These are phyloP conservation scores for Trametes elegans DNA, from an alignment of 768 basidiomycete species.

Conservation along the genomic window DNA sequence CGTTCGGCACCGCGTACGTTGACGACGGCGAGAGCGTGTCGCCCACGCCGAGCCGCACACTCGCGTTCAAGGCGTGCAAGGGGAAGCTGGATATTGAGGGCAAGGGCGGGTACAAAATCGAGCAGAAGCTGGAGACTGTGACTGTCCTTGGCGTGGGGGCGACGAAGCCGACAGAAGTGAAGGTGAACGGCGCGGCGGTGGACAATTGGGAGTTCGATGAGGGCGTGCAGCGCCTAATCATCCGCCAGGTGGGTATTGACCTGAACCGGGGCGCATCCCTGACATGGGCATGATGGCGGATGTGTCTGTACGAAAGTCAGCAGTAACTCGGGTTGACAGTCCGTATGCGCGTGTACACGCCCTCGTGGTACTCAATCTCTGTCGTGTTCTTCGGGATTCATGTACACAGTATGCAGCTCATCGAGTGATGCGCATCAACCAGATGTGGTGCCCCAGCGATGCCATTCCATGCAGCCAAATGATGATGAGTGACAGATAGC, in stretches of 20 bases:
- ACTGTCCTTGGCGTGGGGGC: constrained; percentile 52
- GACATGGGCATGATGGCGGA: constrained; percentile 36
- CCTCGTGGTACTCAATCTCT: no score
- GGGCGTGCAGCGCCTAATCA: constrained; percentile 41
- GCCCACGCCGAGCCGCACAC: constrained; percentile 49
- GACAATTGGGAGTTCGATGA: constrained; percentile 40
- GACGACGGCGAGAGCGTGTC: constrained; percentile 69
- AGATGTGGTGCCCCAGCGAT: no score
- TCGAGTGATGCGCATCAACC: no score
- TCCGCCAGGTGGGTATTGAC: constrained; percentile 38
- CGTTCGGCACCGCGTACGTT: constrained; percentile 60
- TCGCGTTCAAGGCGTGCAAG: constrained; percentile 42
- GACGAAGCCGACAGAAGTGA: constrained; percentile 39
- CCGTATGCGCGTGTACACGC: no score
- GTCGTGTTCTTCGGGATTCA: no score
- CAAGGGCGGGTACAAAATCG: constrained; percentile 41
- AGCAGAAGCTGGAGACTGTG: constrained; percentile 48
- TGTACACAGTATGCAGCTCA: no score
- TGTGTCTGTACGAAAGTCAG: background rate
- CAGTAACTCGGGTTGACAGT: no score
- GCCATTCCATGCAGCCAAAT: no score
- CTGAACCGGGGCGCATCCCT: constrained; percentile 42
- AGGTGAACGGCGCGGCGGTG: constrained; percentile 23
- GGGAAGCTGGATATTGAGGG: constrained; percentile 38
- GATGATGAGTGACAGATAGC: background rate